Conservation (phyloP, 2,329 filamentous ascomycete species). For the Sordariomycetes sp. region DNA sequence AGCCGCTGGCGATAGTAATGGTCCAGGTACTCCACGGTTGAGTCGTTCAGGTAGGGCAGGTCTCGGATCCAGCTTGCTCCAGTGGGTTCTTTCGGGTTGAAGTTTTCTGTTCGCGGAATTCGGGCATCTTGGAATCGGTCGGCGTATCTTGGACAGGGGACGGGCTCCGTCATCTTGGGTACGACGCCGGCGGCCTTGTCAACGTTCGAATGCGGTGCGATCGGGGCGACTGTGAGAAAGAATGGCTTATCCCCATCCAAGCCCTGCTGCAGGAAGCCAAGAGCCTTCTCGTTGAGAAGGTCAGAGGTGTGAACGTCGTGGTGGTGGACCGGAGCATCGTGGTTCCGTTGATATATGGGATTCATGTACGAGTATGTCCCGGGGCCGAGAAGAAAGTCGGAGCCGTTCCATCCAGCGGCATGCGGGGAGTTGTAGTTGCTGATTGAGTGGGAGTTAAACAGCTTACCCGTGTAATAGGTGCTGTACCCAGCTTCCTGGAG, state of each 20-base stretch:
- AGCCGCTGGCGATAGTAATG: slow-evolving; percentile 30
- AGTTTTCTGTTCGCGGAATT: slow-evolving; percentile 55
- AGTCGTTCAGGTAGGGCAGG: slow-evolving; percentile 22
- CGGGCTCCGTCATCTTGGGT: slow-evolving; percentile 28
- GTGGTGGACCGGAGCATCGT: slow-evolving; percentile 18
- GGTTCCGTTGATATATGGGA: slow-evolving; percentile 35
- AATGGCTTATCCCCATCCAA: slow-evolving; percentile 40
- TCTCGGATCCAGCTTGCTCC: slow-evolving; percentile 34
- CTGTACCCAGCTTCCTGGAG: slow-evolving; percentile 59
- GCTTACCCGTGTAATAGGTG: slow-evolving; percentile 66
- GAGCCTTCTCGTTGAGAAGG: slow-evolving; percentile 38
- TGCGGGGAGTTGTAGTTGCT: slow-evolving; percentile 51
- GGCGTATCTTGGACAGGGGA: slow-evolving; percentile 42
- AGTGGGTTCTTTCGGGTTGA: slow-evolving; percentile 45
- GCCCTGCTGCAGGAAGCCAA: slow-evolving; percentile 43
- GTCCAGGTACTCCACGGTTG: slow-evolving; percentile 23
- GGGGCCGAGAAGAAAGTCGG: slow-evolving; percentile 22
- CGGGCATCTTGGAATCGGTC: slow-evolving; percentile 48
- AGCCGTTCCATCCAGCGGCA: slow-evolving; percentile 47
- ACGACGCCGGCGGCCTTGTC: slow-evolving; percentile 29
- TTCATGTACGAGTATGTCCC: slow-evolving; percentile 35
- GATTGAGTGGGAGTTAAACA: slow-evolving; percentile 56
- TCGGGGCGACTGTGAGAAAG: slow-evolving; percentile 46
- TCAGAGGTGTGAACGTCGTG: slow-evolving; percentile 35
- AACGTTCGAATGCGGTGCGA: slow-evolving; percentile 21